Evolutionary conservation across 192 early-diverging fungal species (phyloP).

Genomic region (Coemansia sp.): DNA sequence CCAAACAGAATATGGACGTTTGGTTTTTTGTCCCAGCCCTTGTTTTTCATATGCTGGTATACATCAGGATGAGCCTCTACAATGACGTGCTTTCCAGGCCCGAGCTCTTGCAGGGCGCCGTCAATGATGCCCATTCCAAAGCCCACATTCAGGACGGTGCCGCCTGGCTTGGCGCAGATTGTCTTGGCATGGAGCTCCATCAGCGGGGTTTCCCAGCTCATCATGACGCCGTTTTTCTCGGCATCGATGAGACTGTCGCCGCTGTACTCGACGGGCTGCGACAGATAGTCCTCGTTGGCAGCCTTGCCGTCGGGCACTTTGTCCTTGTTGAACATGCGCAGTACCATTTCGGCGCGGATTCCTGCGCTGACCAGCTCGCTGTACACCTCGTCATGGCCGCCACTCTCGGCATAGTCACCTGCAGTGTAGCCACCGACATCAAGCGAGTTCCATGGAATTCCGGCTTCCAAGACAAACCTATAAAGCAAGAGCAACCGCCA

Average conservation of each 20-base stretch:
- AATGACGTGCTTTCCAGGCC: conserved; percentile 77
- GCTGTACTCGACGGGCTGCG: conserved; percentile 73
- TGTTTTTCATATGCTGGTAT: conserved; percentile 74
- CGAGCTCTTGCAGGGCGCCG: conserved; percentile 67
- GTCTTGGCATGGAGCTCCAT: conserved; percentile 86
- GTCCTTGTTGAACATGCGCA: conserved; percentile 54
- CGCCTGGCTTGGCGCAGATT: conserved; percentile 54
- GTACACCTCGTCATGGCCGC: conserved; percentile 69
- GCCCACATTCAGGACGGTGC: conserved; percentile 49
- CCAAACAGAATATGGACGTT: conserved; percentile 85
- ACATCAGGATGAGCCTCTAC: conserved; percentile 98
- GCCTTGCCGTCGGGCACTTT: conserved; percentile 49
- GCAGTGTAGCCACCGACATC: conserved; percentile 72
- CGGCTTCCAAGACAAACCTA: conserved; percentile 54
- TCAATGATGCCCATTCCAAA: conserved; percentile 95
- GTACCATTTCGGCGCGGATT: conserved; percentile 75
- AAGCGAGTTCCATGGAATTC: conserved; percentile 82
- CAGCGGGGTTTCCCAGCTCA: conserved; percentile 94
- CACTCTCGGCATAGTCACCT: conserved; percentile 75
- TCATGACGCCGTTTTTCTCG: conserved; percentile 93
- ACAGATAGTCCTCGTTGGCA: conserved; percentile 75
- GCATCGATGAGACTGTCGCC: conserved; percentile 78
- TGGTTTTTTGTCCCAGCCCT: conserved; percentile 84
- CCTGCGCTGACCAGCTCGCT: conserved; percentile 80
- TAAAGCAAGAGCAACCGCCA: no score